A percentile compares a stretch with the other conserved stretches of the same genome.
Evolutionary conservation across 2,329 filamentous ascomycete species (phyloP).

Genomic region (Aspergillus sergii): DNA sequence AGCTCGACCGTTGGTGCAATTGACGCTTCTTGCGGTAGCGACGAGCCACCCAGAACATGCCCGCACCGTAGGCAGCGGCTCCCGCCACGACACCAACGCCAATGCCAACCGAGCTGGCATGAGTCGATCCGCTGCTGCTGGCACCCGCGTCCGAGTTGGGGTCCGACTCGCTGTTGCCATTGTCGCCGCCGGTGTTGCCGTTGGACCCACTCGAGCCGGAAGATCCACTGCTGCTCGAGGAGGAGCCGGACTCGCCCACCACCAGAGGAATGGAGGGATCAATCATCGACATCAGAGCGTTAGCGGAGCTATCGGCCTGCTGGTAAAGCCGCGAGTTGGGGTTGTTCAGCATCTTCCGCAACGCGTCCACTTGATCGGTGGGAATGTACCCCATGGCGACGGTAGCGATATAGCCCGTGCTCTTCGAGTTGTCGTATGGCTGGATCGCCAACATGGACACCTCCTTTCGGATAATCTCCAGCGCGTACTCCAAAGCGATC

Average conservation of each 20-base stretch:
- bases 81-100: slow-evolving; percentile 76
- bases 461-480: slow-evolving; percentile 51
- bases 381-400: slow-evolving; percentile 78
- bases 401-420: slow-evolving; percentile 78
- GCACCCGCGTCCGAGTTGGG: slow-evolving; percentile 51
- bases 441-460: slow-evolving; percentile 71
- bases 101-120: slow-evolving; percentile 62
- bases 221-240: slow-evolving; percentile 37
- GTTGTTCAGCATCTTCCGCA: slow-evolving; percentile 70
- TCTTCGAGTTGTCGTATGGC: slow-evolving; percentile 71
- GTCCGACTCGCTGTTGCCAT: slow-evolving; percentile 42
- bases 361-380: slow-evolving; percentile 64
- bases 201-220: slow-evolving; percentile 35
- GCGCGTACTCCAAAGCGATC: slow-evolving; percentile 66
- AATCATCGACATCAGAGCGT: slow-evolving; percentile 76
- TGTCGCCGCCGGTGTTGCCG: slow-evolving; percentile 45
- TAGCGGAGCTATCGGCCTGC: slow-evolving; percentile 66
- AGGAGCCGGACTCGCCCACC: slow-evolving; percentile 51
- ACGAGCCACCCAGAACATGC: slow-evolving; percentile 91
- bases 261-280: slow-evolving; percentile 78
- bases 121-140: slow-evolving; percentile 42
- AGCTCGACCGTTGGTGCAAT: slow-evolving; percentile 75
- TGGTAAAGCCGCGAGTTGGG: slow-evolving; percentile 76
- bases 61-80: slow-evolving; percentile 84
- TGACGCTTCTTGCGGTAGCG: slow-evolving; percentile 86